Base-by-base conservation (phyloP, 805 yeast genomes). In the Grigorovia yakushimaensis region DNA sequence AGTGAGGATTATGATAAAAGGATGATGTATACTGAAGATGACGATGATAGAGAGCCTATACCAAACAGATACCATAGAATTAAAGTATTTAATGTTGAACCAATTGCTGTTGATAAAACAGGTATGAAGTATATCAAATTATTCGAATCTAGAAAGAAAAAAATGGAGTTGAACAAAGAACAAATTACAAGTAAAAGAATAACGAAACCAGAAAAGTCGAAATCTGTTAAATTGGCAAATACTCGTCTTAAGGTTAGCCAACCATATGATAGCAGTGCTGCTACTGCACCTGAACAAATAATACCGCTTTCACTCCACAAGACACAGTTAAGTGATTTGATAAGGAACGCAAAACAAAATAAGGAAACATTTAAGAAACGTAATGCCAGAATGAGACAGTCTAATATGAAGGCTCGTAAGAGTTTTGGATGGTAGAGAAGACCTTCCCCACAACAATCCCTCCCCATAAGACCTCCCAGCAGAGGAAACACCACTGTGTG, bases 401-500 rank as follows among this genome's bases (percentile, higher is more conserved):
- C 53, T 35, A 44, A 54, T 45, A 40, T 44, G 27, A 41, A 51
- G 47, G 36, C 54, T 41, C 44, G 30, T 54, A 50, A 18, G 51
- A 56, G 43, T 51, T 54, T 53, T 41, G 61, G 61, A 2, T 57
- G 61, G 61, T 55, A 38, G 33, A 17, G 7, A 2, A 9, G 21
- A 3, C 15, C 10, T 6, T 17, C 5, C 11, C 10, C n/a, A 6
- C 11, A 5, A 18, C 19, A 8, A 8, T 18, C 13, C 11, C 6
- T 1, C 9, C 13, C 15, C 15, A 38, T 7, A 18, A 19, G 13
- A 7, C 23, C 22, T 9, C 41, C 2, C 41, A 20, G 22, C 5
- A 27, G 13, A 11, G 30, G 24, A 20, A 27, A 11, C 18, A 39
- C 30, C 41, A 39, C 40, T 18, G 2, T 19, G 17, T 7, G 13